phyloP scores from a whole-genome alignment of 257 asterid species.

The Salvia miltiorrhiza region DNA sequence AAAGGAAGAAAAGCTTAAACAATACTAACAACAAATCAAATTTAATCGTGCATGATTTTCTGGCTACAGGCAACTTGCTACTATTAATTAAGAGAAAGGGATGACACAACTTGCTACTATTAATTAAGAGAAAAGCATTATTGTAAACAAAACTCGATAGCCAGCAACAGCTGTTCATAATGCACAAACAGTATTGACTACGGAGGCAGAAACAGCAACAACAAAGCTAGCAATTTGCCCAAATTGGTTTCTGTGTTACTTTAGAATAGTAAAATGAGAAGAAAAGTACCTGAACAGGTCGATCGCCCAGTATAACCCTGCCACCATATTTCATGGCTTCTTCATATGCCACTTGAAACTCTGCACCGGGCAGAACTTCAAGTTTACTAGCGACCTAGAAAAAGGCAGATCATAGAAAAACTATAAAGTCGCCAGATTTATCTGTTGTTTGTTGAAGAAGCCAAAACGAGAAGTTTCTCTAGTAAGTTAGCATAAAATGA shows the following conservation, averaged over 20 bases:
- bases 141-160: neutral
- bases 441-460: neutral
- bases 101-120: slow-evolving; percentile 6
- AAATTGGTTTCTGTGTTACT: neutral
- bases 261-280: slow-evolving; percentile 1
- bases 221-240: neutral
- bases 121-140: neutral
- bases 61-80: neutral
- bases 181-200: neutral
- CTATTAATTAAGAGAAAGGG: neutral
- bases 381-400: slow-evolving; percentile 80
- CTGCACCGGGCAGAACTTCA: slow-evolving; percentile 93
- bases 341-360: slow-evolving; percentile 92
- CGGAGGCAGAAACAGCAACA: neutral
- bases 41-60: neutral
- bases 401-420: slow-evolving; percentile 10
- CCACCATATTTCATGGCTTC: slow-evolving; percentile 94
- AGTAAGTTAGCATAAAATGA: neutral
- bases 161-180: neutral
- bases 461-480: slow-evolving; percentile 9
- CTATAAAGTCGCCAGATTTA: neutral
- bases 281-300: slow-evolving; percentile 66
- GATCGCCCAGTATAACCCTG: slow-evolving; percentile 92
- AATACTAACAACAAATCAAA: too few species aligned
- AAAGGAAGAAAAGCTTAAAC: neutral